Evolutionary conservation across 2,329 filamentous ascomycete genomes (phyloP), one percentile per base, ranked within the genome.

Genomic region (Macrophomina tecta): DNA sequence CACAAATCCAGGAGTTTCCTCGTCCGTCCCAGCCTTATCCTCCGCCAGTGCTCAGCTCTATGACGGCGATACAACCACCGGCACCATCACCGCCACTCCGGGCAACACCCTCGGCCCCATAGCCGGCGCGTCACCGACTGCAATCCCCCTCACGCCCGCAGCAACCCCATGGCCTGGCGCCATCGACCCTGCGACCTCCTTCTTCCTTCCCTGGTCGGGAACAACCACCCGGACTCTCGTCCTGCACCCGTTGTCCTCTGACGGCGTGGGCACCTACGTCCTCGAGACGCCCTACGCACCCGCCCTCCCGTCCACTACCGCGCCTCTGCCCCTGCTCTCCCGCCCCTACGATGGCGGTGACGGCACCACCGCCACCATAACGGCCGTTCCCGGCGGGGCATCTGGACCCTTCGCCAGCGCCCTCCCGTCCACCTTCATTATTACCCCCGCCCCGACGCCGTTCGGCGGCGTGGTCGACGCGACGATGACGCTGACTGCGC

Each of bases 21-120:
- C 46, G n/a, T 49, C 46, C 23, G 46, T n/a, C 46, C n/a, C 23
- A 28, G 5, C 28, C 28, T 34, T 16, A 4, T n/a, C n/a, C 11
- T 32, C 23, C 32, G 14, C 28, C 30, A n/a, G 32, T 34, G 5
- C 6, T 11, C 9, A 14, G 28, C 14, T 34, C 28, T 34, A 53
- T n/a, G 49, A 32, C 5, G 49, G 49, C 14, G 49, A 53, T n/a
- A 14, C n/a, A 9, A 48, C 58, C 8, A 23, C 28, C 23, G 18
- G 87, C 58, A 84, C 88, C 11, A n/a, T 56, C 8, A 46, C 45
- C 14, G 36, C 38, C 12, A 16, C 51, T 9, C 32, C 64, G 6
- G 30, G 36, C 12, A 69, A 75, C 14, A 36, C 6, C 30, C 5
- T 53, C 28, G 49, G 46, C 2, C 18, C 36, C 18, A 2, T 40